A percentile compares a stretch with the other conserved stretches of the same genome.
Evolutionary conservation across 495 filamentous ascomycete species (phyloP).

Genomic region (Zalerion maritima): DNA sequence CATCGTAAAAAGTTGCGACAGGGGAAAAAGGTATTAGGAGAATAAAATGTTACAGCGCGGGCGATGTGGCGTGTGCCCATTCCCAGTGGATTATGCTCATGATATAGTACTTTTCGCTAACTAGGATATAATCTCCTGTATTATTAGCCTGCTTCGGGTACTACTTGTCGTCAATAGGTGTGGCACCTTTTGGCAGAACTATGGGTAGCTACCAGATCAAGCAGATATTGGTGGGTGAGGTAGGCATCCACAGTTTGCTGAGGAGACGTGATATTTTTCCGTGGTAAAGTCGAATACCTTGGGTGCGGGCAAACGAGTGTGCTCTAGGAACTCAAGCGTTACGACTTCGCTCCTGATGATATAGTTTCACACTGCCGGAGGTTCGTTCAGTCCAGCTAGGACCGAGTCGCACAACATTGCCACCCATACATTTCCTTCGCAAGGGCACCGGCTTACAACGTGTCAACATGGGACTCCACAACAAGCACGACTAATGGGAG

Average conservation of each 20-base stretch:
- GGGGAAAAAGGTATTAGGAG: too few relatives aligned
- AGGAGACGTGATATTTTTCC: constrained; percentile 10
- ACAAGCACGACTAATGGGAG: too few relatives aligned
- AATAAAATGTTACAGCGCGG: too few relatives aligned
- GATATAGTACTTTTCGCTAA: constrained; percentile 23
- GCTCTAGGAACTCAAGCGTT: constrained; percentile 18
- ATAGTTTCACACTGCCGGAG: constrained; percentile 16
- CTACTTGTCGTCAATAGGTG: constrained; percentile 11
- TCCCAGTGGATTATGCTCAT: constrained; percentile 27
- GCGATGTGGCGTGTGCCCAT: constrained; percentile 20
- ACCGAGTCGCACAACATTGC: too few relatives aligned
- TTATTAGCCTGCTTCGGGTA: constrained; percentile 23
- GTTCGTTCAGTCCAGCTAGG: too few relatives aligned
- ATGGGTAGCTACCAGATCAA: constrained; percentile 10
- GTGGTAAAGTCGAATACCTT: constrained; percentile 18
- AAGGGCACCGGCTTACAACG: too few relatives aligned
- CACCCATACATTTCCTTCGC: too few relatives aligned
- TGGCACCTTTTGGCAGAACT: background rate
- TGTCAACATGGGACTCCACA: too few relatives aligned
- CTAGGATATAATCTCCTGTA: constrained; percentile 25
- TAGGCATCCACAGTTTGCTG: constrained; percentile 21
- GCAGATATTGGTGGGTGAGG: constrained; percentile 24
- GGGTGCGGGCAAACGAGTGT: constrained; percentile 16
- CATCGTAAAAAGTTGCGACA: too few relatives aligned
- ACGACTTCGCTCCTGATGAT: constrained; percentile 20